Base-by-base conservation (phyloP, 345 rosid species). In the Mallotus nudiflorus region DNA sequence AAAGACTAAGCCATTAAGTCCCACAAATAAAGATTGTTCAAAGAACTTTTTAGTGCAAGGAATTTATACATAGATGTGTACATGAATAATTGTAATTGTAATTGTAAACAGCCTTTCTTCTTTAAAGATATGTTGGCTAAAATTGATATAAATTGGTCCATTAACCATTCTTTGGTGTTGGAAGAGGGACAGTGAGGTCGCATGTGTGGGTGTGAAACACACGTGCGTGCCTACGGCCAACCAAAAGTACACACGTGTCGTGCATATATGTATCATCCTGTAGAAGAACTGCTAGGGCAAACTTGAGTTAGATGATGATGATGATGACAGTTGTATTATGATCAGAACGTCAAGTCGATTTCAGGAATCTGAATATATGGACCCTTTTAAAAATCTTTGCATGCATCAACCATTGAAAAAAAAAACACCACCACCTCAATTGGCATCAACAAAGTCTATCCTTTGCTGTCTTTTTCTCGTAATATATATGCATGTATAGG, bases 161-260 rank as follows among this genome's bases (percentile, higher is more conserved):
- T 64, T 40, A 71, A 56, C 77, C 70, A 77, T 69, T 56, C 44
- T 57, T 44, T 35, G 16, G 15, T 58, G 73, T n/a, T 51, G 71
- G 66, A 44, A 15, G n/a, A n/a, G 33, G 29, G 45, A 18, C 10
- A 53, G 9, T 18, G 13, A 3, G 39, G 6, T 33, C 27, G 29
- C 56, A 45, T 67, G 39, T 31, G 35, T 45, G 65, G 16, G 9
- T 31, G 53, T 13, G n/a, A n/a, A 20, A n/a, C 14, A 14, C 40
- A 42, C 48, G 8, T 24, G 62, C 25, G 51, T 15, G 51, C 40
- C 7, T 51, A 56, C 14, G 4, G 44, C 65, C 31, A 28, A 45
- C 28, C 4, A 5, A n/a, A 45, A 31, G 12, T 55, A 3, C 54
- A 55, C 63, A 27, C 54, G 13, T 45, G 63, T 2, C 29, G 2